A percentile compares a stretch with the other conserved stretches of the same genome.
Evolutionary conservation across 2,329 filamentous ascomycete species (phyloP).

Genomic region (Acrocalymma vagum): DNA sequence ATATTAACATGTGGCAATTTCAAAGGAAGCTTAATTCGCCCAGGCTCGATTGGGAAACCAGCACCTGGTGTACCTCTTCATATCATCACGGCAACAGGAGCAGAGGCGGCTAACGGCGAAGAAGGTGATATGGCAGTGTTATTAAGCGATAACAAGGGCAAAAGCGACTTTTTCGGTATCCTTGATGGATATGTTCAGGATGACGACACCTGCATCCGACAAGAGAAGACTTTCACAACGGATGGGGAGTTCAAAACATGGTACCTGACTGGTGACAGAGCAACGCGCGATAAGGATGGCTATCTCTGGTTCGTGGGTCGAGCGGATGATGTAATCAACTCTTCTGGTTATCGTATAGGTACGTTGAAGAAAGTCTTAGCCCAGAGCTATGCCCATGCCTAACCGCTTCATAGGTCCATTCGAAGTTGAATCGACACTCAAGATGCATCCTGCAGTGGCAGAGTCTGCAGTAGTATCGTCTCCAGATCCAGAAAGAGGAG

Average conservation of each 20-base stretch:
- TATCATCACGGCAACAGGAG: slow-evolving; percentile 5
- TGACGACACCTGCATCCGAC: slow-evolving; percentile 4
- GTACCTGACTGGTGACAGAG: slow-evolving; percentile 12
- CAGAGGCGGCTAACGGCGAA: slow-evolving; percentile 4
- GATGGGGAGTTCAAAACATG: slow-evolving; percentile 7
- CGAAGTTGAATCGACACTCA: slow-evolving; percentile 14
- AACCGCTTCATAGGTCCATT: slow-evolving; percentile 8
- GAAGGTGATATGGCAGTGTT: slow-evolving; percentile 14
- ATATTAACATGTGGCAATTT: slow-evolving; percentile 14
- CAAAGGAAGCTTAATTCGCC: slow-evolving; percentile 1
- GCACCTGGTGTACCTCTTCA: slow-evolving; percentile 13
- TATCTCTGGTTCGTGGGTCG: slow-evolving; percentile 15
- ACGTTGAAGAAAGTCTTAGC: neutral
- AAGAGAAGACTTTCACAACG: slow-evolving; percentile 4
- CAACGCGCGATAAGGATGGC: slow-evolving; percentile 5
- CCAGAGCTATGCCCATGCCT: neutral
- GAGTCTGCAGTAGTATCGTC: slow-evolving; percentile 12
- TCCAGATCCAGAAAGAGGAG: slow-evolving; percentile 10
- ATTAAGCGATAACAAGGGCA: slow-evolving; percentile 1
- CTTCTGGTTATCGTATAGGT: slow-evolving; percentile 16
- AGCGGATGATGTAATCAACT: slow-evolving; percentile 14
- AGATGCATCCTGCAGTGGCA: slow-evolving; percentile 10
- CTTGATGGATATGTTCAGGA: slow-evolving; percentile 8
- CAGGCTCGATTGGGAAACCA: slow-evolving; percentile 14
- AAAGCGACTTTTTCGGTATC: slow-evolving; percentile 6